A percentile compares a stretch with the other conserved stretches of the same genome.
Evolutionary conservation across 2,329 filamentous ascomycete genomes (phyloP).

Genomic region (Atkinsonella texensis): DNA sequence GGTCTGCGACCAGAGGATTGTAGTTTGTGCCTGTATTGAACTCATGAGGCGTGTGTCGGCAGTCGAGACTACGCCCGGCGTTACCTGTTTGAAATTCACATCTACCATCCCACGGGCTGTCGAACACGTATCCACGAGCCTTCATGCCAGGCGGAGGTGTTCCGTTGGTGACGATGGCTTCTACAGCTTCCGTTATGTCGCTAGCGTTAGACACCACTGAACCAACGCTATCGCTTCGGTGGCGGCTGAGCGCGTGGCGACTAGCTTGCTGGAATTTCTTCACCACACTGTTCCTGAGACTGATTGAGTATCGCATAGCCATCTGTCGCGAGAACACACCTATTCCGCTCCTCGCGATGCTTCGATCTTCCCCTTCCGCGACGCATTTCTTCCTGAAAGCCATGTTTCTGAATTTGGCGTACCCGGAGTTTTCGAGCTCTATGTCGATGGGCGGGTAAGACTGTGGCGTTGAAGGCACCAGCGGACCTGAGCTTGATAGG

Average conservation of each 20-base stretch:
- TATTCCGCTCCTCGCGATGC: constrained; percentile 6
- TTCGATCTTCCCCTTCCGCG: constrained; percentile 17
- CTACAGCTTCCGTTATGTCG: background rate
- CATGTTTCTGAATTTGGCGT: constrained; percentile 43
- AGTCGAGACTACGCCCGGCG: constrained; percentile 62
- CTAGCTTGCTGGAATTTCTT: constrained; percentile 28
- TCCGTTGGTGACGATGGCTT: constrained; percentile 1
- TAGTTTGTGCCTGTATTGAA: constrained; percentile 13
- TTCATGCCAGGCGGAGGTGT: constrained; percentile 21
- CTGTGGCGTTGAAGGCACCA: background rate
- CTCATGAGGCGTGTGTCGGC: constrained; percentile 55
- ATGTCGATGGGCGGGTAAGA: constrained; percentile 35
- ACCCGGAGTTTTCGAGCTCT: constrained; percentile 42
- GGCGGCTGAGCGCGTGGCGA: constrained; percentile 14
- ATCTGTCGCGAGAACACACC: constrained; percentile 40
- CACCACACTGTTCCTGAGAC: constrained; percentile 34
- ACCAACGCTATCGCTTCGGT: constrained; percentile 17
- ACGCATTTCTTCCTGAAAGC: constrained; percentile 22
- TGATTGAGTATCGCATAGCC: constrained; percentile 44
- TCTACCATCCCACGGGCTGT: constrained; percentile 73
- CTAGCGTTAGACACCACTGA: constrained; percentile 17
- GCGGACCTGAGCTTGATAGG: constrained; percentile 8
- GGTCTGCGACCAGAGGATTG: constrained; percentile 32
- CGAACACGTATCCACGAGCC: constrained; percentile 62
- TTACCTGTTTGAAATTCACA: constrained; percentile 77